phyloP scores from a whole-genome alignment of 768 basidiomycete genomes.

The Galerina marginata region DNA sequence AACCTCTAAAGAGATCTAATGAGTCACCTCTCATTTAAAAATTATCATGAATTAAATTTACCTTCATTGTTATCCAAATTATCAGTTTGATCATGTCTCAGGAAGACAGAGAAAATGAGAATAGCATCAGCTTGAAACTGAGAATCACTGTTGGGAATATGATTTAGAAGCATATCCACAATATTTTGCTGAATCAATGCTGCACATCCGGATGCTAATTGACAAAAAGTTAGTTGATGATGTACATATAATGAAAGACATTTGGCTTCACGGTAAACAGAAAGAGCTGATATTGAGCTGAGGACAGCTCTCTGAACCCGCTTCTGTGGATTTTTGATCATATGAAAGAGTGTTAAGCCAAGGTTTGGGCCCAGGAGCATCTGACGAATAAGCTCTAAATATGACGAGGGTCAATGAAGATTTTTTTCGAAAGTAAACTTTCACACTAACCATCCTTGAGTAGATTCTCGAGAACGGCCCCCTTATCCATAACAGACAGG shows the following conservation, averaged over 20 bases:
- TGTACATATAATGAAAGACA: not conserved
- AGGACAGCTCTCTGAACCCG: conserved; percentile 16
- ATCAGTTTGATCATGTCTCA: not conserved
- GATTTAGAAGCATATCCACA: conserved; percentile 8
- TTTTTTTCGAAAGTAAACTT: not conserved
- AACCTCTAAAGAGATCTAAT: not conserved
- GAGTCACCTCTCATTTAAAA: not conserved
- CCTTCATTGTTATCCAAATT: not conserved
- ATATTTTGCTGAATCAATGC: conserved; percentile 15
- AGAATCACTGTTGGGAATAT: conserved; percentile 14
- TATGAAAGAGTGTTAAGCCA: conserved; percentile 7
- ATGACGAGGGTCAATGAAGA: not conserved
- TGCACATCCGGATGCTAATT: conserved; percentile 4
- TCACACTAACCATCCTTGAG: conserved; percentile 1
- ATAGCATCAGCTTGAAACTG: conserved; percentile 17
- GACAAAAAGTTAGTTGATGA: not conserved
- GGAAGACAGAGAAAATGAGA: conserved; percentile 4
- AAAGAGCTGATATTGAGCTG: conserved; percentile 6
- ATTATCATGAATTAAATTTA: not conserved
- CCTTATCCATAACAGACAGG: conserved; percentile 16
- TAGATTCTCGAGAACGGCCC: conserved; percentile 1
- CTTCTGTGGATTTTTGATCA: conserved; percentile 16
- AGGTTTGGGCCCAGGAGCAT: conserved; percentile 11
- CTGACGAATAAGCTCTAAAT: conserved; percentile 7
- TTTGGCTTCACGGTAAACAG: not conserved